Conservation (phyloP, 2,329 filamentous ascomycete species). For the Ophiostoma himal-ulmi region DNA sequence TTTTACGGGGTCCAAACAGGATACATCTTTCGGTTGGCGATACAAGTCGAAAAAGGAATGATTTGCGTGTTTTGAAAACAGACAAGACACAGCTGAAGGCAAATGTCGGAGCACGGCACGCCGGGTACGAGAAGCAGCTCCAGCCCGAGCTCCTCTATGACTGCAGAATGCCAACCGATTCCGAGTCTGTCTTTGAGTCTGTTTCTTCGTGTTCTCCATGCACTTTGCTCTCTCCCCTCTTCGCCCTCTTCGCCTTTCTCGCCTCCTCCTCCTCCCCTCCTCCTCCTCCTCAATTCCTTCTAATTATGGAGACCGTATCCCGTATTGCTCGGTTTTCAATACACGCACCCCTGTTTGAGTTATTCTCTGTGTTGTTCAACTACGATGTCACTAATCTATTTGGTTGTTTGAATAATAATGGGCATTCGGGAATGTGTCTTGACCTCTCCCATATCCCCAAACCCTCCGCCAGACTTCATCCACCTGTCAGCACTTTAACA, state of each 20-base stretch:
- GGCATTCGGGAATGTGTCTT: neutral
- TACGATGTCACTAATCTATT: too few relatives aligned
- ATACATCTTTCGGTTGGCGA: neutral
- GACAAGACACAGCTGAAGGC: constrained; percentile 1
- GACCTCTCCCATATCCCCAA: neutral
- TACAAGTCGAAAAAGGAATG: neutral
- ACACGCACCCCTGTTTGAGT: neutral
- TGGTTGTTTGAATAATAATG: too few relatives aligned
- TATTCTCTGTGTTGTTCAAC: neutral
- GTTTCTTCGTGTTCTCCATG: neutral
- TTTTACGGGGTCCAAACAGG: neutral
- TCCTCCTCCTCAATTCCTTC: too few relatives aligned
- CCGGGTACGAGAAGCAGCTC: constrained; percentile 5
- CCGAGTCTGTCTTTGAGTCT: neutral
- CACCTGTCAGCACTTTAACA: constrained; percentile 2
- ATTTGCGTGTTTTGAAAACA: neutral
- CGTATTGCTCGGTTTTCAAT: neutral
- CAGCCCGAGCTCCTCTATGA: neutral
- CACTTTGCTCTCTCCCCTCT: neutral
- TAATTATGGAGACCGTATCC: neutral
- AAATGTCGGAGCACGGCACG: constrained; percentile 1
- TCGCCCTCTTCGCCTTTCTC: neutral
- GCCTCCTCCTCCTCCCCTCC: too few relatives aligned
- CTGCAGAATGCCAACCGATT: neutral
- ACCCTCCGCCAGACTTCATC: neutral